Percentiles rank a stretch among this genome's conserved stretches.
phyloP scores from a whole-genome alignment of 352 stramenopile genomes.

The Phytopythium mirpurense region DNA sequence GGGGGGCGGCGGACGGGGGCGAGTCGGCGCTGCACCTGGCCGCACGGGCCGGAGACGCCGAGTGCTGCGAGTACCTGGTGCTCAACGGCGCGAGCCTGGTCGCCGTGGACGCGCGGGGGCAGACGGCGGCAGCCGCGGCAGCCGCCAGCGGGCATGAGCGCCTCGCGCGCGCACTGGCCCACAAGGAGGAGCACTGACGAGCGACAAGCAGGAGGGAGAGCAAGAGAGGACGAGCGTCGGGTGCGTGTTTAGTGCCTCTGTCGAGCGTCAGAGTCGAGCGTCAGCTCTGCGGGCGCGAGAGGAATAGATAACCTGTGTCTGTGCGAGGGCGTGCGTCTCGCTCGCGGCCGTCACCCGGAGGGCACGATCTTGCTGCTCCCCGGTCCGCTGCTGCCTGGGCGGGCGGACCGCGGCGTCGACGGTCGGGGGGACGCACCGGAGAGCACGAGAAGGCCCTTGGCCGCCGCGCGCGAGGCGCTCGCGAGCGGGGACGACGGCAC shows the following conservation, averaged over 20 bases:
- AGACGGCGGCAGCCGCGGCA: conserved; percentile 54
- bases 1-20: conserved; percentile 17
- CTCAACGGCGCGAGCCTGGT: conserved; percentile 72
- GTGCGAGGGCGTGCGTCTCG: conserved; percentile 10
- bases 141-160: conserved; percentile 51
- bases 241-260: neutral
- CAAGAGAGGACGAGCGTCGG: too few relatives aligned
- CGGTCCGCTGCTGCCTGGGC: neutral
- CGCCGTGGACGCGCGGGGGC: conserved; percentile 36
- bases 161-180: conserved; percentile 61
- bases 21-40: conserved; percentile 60
- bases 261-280: neutral
- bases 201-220: neutral
- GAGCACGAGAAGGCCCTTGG: neutral
- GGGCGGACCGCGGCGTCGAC: conserved; percentile 1
- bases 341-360: conserved; percentile 23
- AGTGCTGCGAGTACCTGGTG: conserved; percentile 75
- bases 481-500: neutral
- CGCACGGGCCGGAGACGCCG: conserved; percentile 26
- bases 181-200: conserved; percentile 20
- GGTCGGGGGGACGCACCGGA: neutral
- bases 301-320: conserved; percentile 11
- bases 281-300: too few relatives aligned
- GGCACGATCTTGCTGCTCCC: conserved; percentile 28
- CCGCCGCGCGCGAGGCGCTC: neutral